Base-by-base conservation (phyloP, 805 yeast species). In the Lipomyces yamadae region DNA sequence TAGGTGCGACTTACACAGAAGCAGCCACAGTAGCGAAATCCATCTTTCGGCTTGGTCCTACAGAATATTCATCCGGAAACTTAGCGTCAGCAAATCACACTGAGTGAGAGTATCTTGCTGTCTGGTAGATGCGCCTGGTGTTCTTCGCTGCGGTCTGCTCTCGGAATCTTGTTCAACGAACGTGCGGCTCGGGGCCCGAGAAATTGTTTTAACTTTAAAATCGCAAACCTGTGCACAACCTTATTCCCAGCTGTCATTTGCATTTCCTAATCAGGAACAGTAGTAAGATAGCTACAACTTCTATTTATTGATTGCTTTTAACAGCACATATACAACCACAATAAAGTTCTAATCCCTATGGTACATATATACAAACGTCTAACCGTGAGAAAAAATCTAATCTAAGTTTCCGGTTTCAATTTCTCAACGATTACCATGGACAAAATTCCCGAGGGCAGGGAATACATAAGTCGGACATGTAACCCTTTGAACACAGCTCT, bases 381-480 rank as follows among this genome's bases (percentile, higher is more conserved):
- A 39, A 42, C 24, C 6, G 18, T 15, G 48, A 2, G 7, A 18
- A 15, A 32, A 32, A n/a, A 53, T 32, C n/a, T 10, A 33, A 5
- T 7, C 34, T 30, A n/a, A n/a, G 62, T 18, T 53, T 79, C 82
- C 0, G 82, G 82, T 54, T 79, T 78, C 24, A 80, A 68, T 29
- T 76, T 70, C 71, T 80, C 83, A 35, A 80, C 79, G 58, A 80
- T 77, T 33, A 78, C 76, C 82, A 80, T 80, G 24, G 79, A 74
- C 53, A 80, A 72, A 10, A 80, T 79, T 45, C 80, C 75, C 34
- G 81, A 75, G 11, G 83, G 83, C 32, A 79, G 75, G 2, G 80
- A 73, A 67, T 79, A 78, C 65, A 77, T 60, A 54, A 80, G 71
- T 3, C 82, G 73, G 45, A 79, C 74, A 32, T 75, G 78, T 55